phyloP scores from a whole-genome alignment of 345 rosid genomes.

The Noccaea bulbosa region DNA sequence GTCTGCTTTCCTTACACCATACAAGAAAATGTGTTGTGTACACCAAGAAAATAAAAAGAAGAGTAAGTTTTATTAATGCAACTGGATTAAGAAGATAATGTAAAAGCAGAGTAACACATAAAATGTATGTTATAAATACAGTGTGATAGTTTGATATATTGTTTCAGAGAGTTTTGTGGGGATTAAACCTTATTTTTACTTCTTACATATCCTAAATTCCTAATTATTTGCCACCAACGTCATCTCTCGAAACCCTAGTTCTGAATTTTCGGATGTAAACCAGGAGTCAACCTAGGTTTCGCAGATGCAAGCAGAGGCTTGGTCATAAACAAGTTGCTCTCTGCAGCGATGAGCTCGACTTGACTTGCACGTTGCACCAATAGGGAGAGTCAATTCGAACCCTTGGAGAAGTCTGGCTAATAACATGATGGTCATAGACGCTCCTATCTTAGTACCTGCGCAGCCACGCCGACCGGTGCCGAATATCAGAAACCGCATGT shows the following conservation, averaged over 20 bases:
- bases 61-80: too few species aligned
- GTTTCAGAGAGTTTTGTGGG: too few species aligned
- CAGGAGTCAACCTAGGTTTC: constrained; percentile 40
- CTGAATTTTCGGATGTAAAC: constrained; percentile 28
- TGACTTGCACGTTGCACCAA: not conserved
- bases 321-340: constrained; percentile 29
- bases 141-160: too few species aligned
- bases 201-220: too few species aligned
- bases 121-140: too few species aligned
- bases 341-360: constrained; percentile 32
- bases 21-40: too few species aligned
- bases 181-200: not conserved
- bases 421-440: constrained; percentile 50
- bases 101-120: too few species aligned
- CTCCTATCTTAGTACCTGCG: constrained; percentile 38
- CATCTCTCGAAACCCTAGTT: not conserved
- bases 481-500: constrained; percentile 44
- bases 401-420: constrained; percentile 58
- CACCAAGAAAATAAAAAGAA: too few species aligned
- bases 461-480: constrained; percentile 57
- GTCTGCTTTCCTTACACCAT: too few species aligned
- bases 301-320: constrained; percentile 41
- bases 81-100: too few species aligned
- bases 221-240: not conserved
- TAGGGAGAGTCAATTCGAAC: constrained; percentile 47